Evolutionary conservation across 345 rosid species (phyloP).

Genomic region (Erysimum cheiranthoides): DNA sequence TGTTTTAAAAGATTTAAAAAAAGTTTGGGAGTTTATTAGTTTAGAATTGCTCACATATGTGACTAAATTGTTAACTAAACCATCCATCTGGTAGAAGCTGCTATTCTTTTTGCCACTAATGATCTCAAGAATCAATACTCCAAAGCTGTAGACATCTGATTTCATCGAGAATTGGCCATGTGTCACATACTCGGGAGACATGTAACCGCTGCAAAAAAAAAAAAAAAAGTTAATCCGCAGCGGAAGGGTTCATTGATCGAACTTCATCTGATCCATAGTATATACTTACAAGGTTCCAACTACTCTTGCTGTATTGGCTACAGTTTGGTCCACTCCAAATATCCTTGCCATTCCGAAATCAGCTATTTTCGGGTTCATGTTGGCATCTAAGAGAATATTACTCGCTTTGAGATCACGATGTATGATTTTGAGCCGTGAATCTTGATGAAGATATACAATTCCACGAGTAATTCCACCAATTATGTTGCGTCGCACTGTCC

Average conservation of each 20-base stretch:
- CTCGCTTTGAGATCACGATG: slow-evolving; percentile 47
- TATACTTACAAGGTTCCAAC: slow-evolving; percentile 39
- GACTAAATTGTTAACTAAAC: slow-evolving; percentile 36
- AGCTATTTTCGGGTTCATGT: slow-evolving; percentile 36
- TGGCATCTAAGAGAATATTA: slow-evolving; percentile 41
- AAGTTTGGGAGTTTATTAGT: background rate
- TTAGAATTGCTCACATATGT: slow-evolving; percentile 33
- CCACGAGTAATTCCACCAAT: slow-evolving; percentile 42
- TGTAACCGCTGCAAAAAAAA: slow-evolving; percentile 40
- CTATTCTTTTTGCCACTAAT: slow-evolving; percentile 38
- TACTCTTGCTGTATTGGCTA: slow-evolving; percentile 35
- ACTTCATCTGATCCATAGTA: background rate
- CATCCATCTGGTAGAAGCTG: slow-evolving; percentile 32
- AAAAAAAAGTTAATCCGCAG: background rate
- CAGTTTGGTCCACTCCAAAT: slow-evolving; percentile 28
- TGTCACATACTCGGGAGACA: slow-evolving; percentile 37
- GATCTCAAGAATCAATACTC: slow-evolving; percentile 42
- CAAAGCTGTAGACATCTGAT: slow-evolving; percentile 45
- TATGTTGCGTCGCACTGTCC: slow-evolving; percentile 35
- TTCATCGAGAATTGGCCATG: slow-evolving; percentile 35
- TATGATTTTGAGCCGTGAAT: slow-evolving; percentile 46
- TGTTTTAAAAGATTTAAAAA: background rate
- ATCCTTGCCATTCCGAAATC: slow-evolving; percentile 38
- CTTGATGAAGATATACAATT: slow-evolving; percentile 46
- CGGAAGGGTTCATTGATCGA: background rate